Conservation (phyloP, 345 rosid species). For the Kandelia obovata region DNA sequence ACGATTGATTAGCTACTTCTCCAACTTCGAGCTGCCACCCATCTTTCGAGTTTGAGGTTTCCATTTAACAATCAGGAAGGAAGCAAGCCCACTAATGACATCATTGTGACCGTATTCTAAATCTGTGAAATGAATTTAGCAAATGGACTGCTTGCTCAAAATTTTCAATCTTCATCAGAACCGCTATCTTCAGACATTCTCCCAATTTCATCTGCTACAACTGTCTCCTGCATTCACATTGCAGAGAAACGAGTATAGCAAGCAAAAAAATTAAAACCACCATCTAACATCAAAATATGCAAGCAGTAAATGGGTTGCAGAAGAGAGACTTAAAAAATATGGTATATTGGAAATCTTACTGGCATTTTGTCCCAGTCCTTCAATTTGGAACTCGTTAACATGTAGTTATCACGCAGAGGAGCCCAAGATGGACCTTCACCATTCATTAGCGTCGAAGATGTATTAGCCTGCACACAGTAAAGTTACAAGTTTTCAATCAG, state of each 20-base stretch:
- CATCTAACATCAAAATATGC: neutral
- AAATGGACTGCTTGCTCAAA: too few species aligned
- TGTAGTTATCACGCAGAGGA: constrained; percentile 84
- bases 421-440: constrained; percentile 88
- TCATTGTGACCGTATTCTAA: neutral
- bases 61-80: too few species aligned
- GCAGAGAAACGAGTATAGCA: neutral
- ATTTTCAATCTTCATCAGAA: constrained; percentile 48
- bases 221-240: constrained; percentile 43
- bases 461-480: constrained; percentile 30
- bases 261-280: neutral
- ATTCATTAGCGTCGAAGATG: constrained; percentile 25
- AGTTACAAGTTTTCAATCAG: neutral
- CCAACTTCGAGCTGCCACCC: too few species aligned
- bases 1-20: too few species aligned
- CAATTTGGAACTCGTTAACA: constrained; percentile 78
- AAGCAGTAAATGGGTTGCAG: neutral
- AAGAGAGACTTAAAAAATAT: neutral
- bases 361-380: constrained; percentile 88
- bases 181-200: constrained; percentile 52
- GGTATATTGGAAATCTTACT: constrained; percentile 32
- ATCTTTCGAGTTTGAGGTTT: too few species aligned
- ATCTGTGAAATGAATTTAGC: neutral
- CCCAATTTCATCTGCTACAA: constrained; percentile 42
- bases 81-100: neutral